Base-by-base conservation (phyloP, 2,329 filamentous ascomycete species). In the Alternaria ventricosa region DNA sequence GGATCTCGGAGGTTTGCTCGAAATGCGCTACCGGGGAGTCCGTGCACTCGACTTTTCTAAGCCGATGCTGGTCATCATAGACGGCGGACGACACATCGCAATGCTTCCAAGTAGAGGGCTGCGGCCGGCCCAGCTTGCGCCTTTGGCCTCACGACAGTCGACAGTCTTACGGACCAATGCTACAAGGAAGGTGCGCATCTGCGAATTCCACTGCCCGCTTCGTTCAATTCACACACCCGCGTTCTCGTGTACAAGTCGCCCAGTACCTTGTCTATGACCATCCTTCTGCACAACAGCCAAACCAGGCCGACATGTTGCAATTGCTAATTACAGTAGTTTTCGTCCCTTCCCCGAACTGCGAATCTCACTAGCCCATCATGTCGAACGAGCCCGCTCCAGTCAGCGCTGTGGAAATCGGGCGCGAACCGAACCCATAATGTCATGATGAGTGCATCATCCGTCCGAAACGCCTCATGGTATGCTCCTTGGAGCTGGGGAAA, bases 51-150 rank as follows among this genome's bases (percentile, higher is more conserved):
- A 50, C 50, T 54, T 50, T 61, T 71, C 58, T 70, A 66, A 71
- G 67, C 65, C 69, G 64, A 55, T 55, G 50, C 60, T 59, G 45
- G 46, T 36, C 44, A 44, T 23, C 50, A 51, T 65, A 30, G 66
- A 60, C 66, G 65, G 67, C 64, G 70, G 72, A 75, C 72, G 71
- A 71, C 75, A 75, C 63, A 68, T 68, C 69, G 78, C 74, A 61
- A 84, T 84, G 83, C 80, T 84, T 77, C 81, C 82, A 70, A 84
- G 82, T 75, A 82, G 82, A 81, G 83, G 82, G 67, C 71, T 83
- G 45, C 79, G 78, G 71, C 73, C 79, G 64, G 75, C 75, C 60
- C 75, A 75, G 63, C 69, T 75, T 45, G 62, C 63, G 44, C 65
- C 70, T 20, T 61, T 68, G 50, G 67, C 63, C 30, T 70, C 71